Conservation (phyloP, 768 basidiomycete species). For the Holtermannia corniformis region DNA sequence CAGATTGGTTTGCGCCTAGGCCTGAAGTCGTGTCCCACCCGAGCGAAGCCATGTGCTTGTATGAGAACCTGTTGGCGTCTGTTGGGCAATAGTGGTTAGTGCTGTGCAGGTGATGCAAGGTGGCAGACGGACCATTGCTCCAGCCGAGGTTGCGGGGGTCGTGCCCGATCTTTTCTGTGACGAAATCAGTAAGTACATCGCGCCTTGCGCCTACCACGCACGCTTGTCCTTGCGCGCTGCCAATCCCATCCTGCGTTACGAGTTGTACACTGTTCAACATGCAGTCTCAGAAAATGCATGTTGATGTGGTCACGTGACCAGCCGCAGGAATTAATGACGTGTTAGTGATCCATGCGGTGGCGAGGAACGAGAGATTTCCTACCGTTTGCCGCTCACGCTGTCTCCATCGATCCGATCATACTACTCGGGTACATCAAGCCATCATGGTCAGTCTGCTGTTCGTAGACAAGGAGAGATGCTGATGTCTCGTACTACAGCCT, state of each 20-base stretch:
- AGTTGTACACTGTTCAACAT: too few relatives aligned
- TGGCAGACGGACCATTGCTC: slow-evolving; percentile 23
- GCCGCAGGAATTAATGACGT: not conserved
- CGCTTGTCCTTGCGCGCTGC: slow-evolving; percentile 37
- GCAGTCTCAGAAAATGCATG: not conserved
- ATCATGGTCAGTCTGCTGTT: not conserved
- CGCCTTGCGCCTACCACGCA: slow-evolving; percentile 8
- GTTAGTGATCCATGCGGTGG: not conserved
- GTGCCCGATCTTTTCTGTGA: slow-evolving; percentile 34
- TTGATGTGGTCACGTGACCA: not conserved
- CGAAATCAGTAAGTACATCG: too few relatives aligned
- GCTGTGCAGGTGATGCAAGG: not conserved
- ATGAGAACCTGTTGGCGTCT: slow-evolving; percentile 39
- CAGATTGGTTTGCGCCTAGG: slow-evolving; percentile 29
- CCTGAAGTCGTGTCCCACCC: slow-evolving; percentile 38
- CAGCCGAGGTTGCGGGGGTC: slow-evolving; percentile 43
- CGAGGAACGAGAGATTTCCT: not conserved
- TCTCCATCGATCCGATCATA: not conserved
- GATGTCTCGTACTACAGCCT: slow-evolving; percentile 1
- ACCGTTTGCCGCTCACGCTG: not conserved
- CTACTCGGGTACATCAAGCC: not conserved
- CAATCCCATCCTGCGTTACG: slow-evolving; percentile 28
- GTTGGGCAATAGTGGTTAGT: not conserved
- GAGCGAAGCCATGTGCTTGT: slow-evolving; percentile 37
- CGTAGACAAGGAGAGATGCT: not conserved